Base-by-base conservation (phyloP, 345 rosid species). In the Eucalyptus regnans region DNA sequence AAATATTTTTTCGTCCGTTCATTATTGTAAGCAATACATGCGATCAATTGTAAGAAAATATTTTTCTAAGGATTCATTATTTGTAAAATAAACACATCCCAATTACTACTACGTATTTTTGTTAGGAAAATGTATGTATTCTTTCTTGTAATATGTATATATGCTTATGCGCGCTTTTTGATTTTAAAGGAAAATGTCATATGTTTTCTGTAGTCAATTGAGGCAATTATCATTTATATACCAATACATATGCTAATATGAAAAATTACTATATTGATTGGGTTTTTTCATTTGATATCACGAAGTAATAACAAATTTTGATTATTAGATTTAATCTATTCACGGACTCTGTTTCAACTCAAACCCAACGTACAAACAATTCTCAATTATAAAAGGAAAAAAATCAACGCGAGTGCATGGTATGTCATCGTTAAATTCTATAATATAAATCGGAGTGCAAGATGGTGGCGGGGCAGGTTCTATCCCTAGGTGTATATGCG, bases 1-100 rank as follows among this genome's bases (percentile, higher is more conserved):
- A 62, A 62, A 12, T 27, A 11, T 27, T 3, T 62, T 62, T 62
- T 29, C 0, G 0, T 29, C 12, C 2, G 1, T 62, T 62, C 4
- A 62, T 62, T 60, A 27, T 12, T 12, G 0, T 27, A 60, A 60
- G 15, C 2, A 12, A 60, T 60, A 60, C 0, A 12, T 1, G 1
- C 1, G 1, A 60, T 27, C 4, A 27, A 5, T 29, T 62, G 6
- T 27, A 62, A 0, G 68, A 60, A 60, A 5, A 12, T 27, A 1
- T 60, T 25, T 60, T 60, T 25, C 0, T 0, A 60, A 62, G 3
- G 5, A 0, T 62, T 29, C 68, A 62, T 62, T 62, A 6, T 62
- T 29, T 27, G 3, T 0, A 62, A 62, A 62, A 3, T 62, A 62
- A 62, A 27, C 4, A 27, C 16, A 12, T 2, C 16, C 15, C 12